Evolutionary conservation across 2,329 filamentous ascomycete species (phyloP), one percentile per base, ranked within the genome.

Genomic region (Paraconiothyrium sp.): DNA sequence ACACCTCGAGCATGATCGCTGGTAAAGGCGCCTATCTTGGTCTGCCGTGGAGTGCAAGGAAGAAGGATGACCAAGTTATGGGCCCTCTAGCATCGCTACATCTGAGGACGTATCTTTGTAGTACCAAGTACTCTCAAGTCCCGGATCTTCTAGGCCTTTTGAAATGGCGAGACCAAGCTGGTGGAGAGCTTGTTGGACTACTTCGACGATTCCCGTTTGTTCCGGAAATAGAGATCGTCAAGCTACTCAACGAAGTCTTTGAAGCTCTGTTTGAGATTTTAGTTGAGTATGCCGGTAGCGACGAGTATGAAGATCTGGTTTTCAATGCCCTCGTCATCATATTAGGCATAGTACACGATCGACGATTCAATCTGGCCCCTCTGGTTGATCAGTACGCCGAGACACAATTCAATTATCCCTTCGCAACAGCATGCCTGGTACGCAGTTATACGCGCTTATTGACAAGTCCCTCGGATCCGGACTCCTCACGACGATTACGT

Each of bases 141-240:
- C 90, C 94, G 59, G 88, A 91, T 16, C 86, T 99, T 11, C 82
- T 97, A 20, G 91, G 92, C 16, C 83, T 99, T 30, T 80, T 98
- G 37, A 92, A 90, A 69, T 98, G 95, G 95, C 92, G 89, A 72
- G 90, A 94, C 13, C 85, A 90, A 44, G 84, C 89, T 0, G 86
- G 89, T 49, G 88, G 89, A 32, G 89, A 94, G 39, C 84, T 98
- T 1, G 84, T 92, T 0, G 85, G 88, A 27, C 82, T 97, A 0
- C 81, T 99, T 46, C 91, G 91, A 74, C 90, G 94, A 67, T 87
- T 98, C 52, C 89, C 94, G 22, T 98, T 98, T 68, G 94, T 99
- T 0, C 92, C 95, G 0, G 95, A 99, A 76, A 97, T 98, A 59
- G 96, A 99, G 79, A 92, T 99, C 37, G 95, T 99, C 64, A 99